Evolutionary conservation across 768 basidiomycete species (phyloP), one percentile per base, ranked within the genome.

Genomic region (Chalciporus piperatus): DNA sequence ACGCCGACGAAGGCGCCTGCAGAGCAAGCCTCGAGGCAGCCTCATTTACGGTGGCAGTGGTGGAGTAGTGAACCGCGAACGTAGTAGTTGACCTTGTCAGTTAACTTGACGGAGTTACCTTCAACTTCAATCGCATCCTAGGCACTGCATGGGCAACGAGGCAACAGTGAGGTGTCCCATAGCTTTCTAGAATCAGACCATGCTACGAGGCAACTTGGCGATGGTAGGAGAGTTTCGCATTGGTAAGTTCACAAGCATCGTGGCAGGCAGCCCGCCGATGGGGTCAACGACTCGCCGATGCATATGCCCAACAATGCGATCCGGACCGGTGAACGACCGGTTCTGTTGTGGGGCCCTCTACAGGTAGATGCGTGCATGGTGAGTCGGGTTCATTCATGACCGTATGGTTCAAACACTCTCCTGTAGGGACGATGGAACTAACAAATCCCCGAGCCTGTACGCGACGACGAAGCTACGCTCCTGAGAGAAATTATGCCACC

Each of bases 1-100:
- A 30, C 40, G 20, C 33, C 13, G 35, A 28, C 28, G 22, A 28
- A 17, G 43, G 25, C 33, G 47, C 41, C 33, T 28, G 48, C 33
- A 45, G 22, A 37, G 54, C 25, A 44, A n/a, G 57, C 66, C 66
- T 70, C 61, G 58, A 68, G 68, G 64, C 12, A 48, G 41, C 57
- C 63, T 63, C 38, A 44, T 51, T 52, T 42, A 23, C 33, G 42
- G 56, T 58, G 67, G 67, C 69, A 27, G 56, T 70, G 63, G 17
- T 27, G 32, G 5, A 22, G 35, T 27, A 30, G 22, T 22, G 35
- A 44, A 32, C 35, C 20, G 46, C 41, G 13, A 28, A 45, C 16
- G 19, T 41, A 42, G 45, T 25, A 41, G 54, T 55, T 58, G 54
- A n/a, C n/a, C n/a, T n/a, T n/a, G 49, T 22, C 40, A 43, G 40